Conservation (phyloP, 805 yeast species). For the Candida sphagnicola region DNA sequence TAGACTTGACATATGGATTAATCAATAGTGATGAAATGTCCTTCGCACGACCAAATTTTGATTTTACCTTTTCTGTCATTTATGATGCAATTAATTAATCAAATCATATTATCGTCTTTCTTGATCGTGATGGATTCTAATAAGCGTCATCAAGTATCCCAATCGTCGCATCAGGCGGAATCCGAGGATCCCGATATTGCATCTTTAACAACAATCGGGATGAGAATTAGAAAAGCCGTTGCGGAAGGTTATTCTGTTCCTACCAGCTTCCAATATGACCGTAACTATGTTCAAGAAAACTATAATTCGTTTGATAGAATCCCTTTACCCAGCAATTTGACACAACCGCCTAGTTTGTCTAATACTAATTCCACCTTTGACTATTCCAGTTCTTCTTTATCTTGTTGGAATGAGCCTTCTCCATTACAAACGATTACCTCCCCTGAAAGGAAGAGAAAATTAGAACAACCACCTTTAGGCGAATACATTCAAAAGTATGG, state of each 20-base stretch:
- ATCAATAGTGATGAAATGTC: too few species aligned
- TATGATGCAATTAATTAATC: too few species aligned
- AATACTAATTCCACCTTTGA: conserved; percentile 41
- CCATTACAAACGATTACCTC: conserved; percentile 7
- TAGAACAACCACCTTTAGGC: conserved; percentile 16
- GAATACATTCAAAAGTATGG: conserved; percentile 36
- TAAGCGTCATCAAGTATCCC: conserved; percentile 2
- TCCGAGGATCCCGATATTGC: conserved; percentile 25
- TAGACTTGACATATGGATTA: too few species aligned
- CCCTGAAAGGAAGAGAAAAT: conserved; percentile 20
- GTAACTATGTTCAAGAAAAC: conserved; percentile 2
- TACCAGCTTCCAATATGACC: conserved; percentile 9
- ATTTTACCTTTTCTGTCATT: too few species aligned
- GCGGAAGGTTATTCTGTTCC: conserved; percentile 50
- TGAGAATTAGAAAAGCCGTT: conserved; percentile 68
- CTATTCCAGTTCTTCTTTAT: background rate
- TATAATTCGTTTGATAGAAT: conserved; percentile 19
- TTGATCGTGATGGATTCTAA: background rate
- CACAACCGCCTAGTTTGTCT: conserved; percentile 43
- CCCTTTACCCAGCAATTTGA: conserved; percentile 39
- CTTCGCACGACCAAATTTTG: too few species aligned
- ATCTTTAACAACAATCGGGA: conserved; percentile 55
- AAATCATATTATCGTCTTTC: too few species aligned
- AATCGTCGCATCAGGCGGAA: background rate
- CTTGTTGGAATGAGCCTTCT: conserved; percentile 4